Percentiles rank a stretch among this genome's conserved stretches.
These are phyloP conservation scores for Aspergillus ochraceoroseus DNA, from an alignment of 2,329 filamentous ascomycete genomes.

Conservation along the genomic window DNA sequence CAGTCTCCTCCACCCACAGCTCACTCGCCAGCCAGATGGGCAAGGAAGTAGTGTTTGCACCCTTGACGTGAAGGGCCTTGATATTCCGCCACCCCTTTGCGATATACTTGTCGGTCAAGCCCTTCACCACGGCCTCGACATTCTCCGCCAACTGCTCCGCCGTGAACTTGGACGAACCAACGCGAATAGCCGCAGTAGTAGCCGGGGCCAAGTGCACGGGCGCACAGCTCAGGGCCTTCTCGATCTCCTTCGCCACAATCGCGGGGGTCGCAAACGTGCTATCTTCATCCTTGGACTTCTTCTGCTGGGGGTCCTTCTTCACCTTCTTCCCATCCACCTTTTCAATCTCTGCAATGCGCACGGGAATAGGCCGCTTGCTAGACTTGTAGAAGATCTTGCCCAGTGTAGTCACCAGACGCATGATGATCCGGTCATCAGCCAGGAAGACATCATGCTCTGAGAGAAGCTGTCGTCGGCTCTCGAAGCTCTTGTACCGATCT, in stretches of 20 bases:
- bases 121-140: conserved; percentile 63
- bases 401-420: conserved; percentile 66
- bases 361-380: conserved; percentile 78
- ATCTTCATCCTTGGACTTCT: conserved; percentile 41
- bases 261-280: conserved; percentile 54
- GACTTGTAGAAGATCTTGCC: conserved; percentile 94
- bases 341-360: conserved; percentile 62
- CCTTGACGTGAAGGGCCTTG: conserved; percentile 82
- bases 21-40: conserved; percentile 94
- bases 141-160: conserved; percentile 76
- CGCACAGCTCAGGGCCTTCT: conserved; percentile 69
- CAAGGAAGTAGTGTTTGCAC: conserved; percentile 76
- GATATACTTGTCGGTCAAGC: conserved; percentile 71
- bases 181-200: conserved; percentile 72
- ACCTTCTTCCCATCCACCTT: conserved; percentile 57
- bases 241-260: conserved; percentile 73
- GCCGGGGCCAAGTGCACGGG: conserved; percentile 74
- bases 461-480: conserved; percentile 75
- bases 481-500: conserved; percentile 82
- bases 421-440: conserved; percentile 78
- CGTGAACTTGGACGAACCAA: conserved; percentile 70
- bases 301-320: conserved; percentile 53
- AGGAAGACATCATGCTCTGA: conserved; percentile 90
- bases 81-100: conserved; percentile 85
- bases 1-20: conserved; percentile 75